Conservation (phyloP, 225 moss, liverwort and hornwort species). For the Physcomitrium patens region DNA sequence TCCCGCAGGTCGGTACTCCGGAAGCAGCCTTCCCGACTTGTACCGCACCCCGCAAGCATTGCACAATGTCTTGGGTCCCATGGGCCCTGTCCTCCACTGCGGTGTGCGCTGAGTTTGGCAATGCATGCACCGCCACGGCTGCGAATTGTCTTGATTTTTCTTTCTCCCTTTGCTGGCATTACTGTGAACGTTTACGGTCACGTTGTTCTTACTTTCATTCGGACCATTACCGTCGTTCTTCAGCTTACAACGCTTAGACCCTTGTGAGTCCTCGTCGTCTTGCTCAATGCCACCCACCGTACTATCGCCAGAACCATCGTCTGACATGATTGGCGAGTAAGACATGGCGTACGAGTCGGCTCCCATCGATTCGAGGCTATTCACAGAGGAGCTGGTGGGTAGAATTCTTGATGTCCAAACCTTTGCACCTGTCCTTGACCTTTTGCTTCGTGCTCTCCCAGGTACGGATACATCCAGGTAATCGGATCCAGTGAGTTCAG, state of each 20-base stretch:
- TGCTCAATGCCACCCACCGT: slow-evolving; percentile 35
- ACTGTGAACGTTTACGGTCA: slow-evolving; percentile 20
- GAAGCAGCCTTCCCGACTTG: slow-evolving; percentile 84
- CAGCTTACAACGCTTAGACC: slow-evolving; percentile 46
- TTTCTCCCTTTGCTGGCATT: slow-evolving; percentile 49
- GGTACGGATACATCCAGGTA: slow-evolving; percentile 73
- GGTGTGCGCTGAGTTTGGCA: slow-evolving; percentile 90
- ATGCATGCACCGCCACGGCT: slow-evolving; percentile 85
- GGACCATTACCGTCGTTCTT: slow-evolving; percentile 41
- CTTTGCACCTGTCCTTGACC: slow-evolving; percentile 71
- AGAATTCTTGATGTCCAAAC: slow-evolving; percentile 51
- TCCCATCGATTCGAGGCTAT: slow-evolving; percentile 42
- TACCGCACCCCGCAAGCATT: slow-evolving; percentile 93
- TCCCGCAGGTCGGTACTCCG: slow-evolving; percentile 87
- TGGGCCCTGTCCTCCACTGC: slow-evolving; percentile 92
- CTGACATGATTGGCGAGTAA: slow-evolving; percentile 35
- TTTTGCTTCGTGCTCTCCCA: slow-evolving; percentile 86
- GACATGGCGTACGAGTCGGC: slow-evolving; percentile 42
- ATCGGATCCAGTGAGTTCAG: slow-evolving; percentile 58
- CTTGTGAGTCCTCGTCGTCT: slow-evolving; percentile 48
- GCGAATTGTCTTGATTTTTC: slow-evolving; percentile 68
- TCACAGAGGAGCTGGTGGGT: slow-evolving; percentile 43
- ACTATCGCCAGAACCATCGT: slow-evolving; percentile 30
- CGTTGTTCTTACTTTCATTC: slow-evolving; percentile 41
- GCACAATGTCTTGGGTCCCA: slow-evolving; percentile 93